A percentile compares a stretch with the other conserved stretches of the same genome.
Evolutionary conservation across 2,329 filamentous ascomycete genomes (phyloP).

Genomic region (Ascochyta clinopodiicola): DNA sequence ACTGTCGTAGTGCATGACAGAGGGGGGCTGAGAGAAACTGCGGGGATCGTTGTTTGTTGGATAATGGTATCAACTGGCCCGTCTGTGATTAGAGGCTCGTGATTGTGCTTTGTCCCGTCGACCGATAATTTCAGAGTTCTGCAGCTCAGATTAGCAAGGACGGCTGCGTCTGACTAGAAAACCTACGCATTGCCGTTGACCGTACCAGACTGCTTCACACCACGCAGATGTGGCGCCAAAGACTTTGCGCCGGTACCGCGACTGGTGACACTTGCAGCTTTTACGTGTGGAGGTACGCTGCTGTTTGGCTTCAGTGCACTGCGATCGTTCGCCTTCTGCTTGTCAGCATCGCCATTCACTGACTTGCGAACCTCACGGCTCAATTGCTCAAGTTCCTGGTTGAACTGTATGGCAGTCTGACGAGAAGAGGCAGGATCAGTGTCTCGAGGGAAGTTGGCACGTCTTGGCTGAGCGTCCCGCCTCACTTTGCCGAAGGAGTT

Average conservation of each 20-base stretch:
- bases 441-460: conserved; percentile 23
- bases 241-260: conserved; percentile 17
- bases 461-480: conserved; percentile 26
- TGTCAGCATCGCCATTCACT: conserved; percentile 15
- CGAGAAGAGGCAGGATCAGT: conserved; percentile 16
- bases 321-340: conserved; percentile 15
- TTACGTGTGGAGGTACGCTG: conserved; percentile 15
- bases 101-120: conserved; percentile 10
- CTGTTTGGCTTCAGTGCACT: conserved; percentile 7
- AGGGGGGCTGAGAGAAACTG: conserved; percentile 20
- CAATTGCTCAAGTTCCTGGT: conserved; percentile 26
- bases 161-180: neutral
- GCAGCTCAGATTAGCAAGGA: neutral
- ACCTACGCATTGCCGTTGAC: conserved; percentile 12
- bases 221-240: conserved; percentile 28
- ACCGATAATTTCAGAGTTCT: conserved; percentile 5
- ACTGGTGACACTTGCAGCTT: conserved; percentile 7
- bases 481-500: conserved; percentile 30
- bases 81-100: conserved; percentile 26
- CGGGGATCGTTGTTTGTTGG: conserved; percentile 6
- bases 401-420: conserved; percentile 20
- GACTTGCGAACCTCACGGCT: conserved; percentile 16
- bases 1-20: conserved; percentile 14
- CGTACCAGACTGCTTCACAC: neutral
- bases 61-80: conserved; percentile 26